phyloP scores from a whole-genome alignment of 164 flowering plant genomes.

The Berberis thunbergii region DNA sequence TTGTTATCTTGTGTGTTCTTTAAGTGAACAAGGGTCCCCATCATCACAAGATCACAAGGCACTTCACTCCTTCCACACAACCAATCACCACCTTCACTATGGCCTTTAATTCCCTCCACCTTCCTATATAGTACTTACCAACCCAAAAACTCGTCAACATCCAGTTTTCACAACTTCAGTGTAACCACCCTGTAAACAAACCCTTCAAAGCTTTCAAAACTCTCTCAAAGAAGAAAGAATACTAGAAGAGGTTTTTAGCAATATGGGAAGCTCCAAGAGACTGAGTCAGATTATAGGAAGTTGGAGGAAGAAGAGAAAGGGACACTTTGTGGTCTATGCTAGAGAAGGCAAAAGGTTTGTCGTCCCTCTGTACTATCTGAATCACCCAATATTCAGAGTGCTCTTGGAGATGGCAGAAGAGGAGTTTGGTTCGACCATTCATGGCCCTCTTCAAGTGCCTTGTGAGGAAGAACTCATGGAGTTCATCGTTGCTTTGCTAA shows the following conservation, averaged over 20 bases:
- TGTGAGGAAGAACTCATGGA: constrained; percentile 38
- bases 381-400: constrained; percentile 35
- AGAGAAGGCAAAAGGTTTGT: constrained; percentile 37
- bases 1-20: background rate
- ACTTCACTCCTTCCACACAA: constrained; percentile 1
- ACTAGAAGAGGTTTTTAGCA: background rate
- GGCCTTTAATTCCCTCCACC: background rate
- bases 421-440: constrained; percentile 29
- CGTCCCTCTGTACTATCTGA: constrained; percentile 28
- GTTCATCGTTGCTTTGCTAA: constrained; percentile 24
- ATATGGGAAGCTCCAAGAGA: constrained; percentile 20
- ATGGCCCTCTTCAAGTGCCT: constrained; percentile 35
- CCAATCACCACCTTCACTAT: background rate
- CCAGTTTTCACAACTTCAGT: background rate
- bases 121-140: background rate
- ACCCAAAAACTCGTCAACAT: background rate
- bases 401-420: constrained; percentile 44
- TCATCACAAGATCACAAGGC: background rate
- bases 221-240: background rate
- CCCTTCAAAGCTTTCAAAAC: background rate
- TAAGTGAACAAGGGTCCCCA: background rate
- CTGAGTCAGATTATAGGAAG: constrained; percentile 25
- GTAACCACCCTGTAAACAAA: background rate
- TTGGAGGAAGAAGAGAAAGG: constrained; percentile 30
- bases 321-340: constrained; percentile 36